Evolutionary conservation across 2,329 filamentous ascomycete genomes (phyloP).

Genomic region (Kalaharituber pfeilii): DNA sequence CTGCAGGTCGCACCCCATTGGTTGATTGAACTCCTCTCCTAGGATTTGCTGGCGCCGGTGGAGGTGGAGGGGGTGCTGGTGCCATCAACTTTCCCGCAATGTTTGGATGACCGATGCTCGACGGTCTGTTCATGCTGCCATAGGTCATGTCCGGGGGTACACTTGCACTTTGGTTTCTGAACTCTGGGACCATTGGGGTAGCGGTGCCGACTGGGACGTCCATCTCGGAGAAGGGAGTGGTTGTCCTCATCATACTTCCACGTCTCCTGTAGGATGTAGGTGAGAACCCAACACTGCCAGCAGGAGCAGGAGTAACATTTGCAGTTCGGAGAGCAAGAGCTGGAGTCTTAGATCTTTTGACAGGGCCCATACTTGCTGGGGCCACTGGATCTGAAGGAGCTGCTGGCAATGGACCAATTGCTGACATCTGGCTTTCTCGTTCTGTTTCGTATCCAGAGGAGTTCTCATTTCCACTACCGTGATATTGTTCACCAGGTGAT

Average conservation of each 20-base stretch:
- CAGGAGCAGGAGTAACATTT: slow-evolving; percentile 45
- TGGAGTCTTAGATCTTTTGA: slow-evolving; percentile 25
- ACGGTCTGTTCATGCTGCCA: not conserved
- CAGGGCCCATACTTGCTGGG: slow-evolving; percentile 6
- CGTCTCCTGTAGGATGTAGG: slow-evolving; percentile 20
- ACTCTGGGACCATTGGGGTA: slow-evolving; percentile 51
- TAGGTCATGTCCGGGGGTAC: slow-evolving; percentile 72
- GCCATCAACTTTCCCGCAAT: slow-evolving; percentile 29
- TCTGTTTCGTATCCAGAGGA: not conserved
- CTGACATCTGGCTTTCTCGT: slow-evolving; percentile 1
- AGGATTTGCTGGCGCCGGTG: not conserved
- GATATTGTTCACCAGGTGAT: slow-evolving; percentile 7
- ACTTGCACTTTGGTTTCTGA: slow-evolving; percentile 68
- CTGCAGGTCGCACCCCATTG: slow-evolving; percentile 4
- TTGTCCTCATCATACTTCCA: slow-evolving; percentile 15
- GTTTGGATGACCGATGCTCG: slow-evolving; percentile 21
- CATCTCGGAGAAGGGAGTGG: slow-evolving; percentile 76
- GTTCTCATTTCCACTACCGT: not conserved
- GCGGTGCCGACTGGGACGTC: slow-evolving; percentile 62
- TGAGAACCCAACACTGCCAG: slow-evolving; percentile 22
- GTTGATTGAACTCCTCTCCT: not conserved
- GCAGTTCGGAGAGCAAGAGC: slow-evolving; percentile 41
- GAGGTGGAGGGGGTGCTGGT: slow-evolving; percentile 34
- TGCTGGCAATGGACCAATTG: slow-evolving; percentile 8
- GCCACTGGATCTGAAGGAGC: not conserved